Percentiles rank a stretch among this genome's conserved stretches.
Conservation (phyloP, 148 eudicot genomes). For the Beta vulgaris region DNA sequence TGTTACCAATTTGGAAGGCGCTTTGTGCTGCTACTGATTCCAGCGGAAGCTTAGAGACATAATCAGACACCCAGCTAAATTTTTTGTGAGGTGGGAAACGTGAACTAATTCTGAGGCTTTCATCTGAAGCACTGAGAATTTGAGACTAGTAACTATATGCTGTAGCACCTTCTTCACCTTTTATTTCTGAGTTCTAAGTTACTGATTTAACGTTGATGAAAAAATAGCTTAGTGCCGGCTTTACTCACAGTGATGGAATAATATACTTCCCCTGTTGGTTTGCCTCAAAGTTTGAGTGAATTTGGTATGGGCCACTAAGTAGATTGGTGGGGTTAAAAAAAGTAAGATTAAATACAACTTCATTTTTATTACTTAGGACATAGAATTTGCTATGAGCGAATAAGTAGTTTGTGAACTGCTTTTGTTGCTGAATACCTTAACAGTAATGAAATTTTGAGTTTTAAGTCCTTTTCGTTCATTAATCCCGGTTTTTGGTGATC, state of each 20-base stretch:
- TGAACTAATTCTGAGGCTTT: background rate
- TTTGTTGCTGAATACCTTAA: background rate
- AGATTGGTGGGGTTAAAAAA: no score
- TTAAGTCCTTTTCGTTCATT: background rate
- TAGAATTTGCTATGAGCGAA: no score
- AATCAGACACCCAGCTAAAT: slow-evolving; percentile 1
- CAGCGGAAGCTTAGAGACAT: slow-evolving; percentile 16
- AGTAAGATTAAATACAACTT: no score
- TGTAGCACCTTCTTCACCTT: background rate
- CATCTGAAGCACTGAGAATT: background rate
- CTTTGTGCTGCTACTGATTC: slow-evolving; percentile 47
- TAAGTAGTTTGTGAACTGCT: background rate
- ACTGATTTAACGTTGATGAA: no score
- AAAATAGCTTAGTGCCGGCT: no score
- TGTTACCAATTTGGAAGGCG: slow-evolving; percentile 74
- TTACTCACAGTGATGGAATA: no score
- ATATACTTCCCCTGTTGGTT: no score
- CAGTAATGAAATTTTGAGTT: background rate
- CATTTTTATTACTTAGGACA: no score
- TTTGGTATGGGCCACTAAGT: no score
- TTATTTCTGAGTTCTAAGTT: background rate
- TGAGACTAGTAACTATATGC: no score
- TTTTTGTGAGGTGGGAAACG: background rate
- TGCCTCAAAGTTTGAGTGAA: no score
- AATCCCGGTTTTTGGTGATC: background rate